A percentile compares a stretch with the other conserved stretches of the same genome.
Evolutionary conservation across 2,329 filamentous ascomycete species (phyloP).

Genomic region (Ceratocystis destructans): DNA sequence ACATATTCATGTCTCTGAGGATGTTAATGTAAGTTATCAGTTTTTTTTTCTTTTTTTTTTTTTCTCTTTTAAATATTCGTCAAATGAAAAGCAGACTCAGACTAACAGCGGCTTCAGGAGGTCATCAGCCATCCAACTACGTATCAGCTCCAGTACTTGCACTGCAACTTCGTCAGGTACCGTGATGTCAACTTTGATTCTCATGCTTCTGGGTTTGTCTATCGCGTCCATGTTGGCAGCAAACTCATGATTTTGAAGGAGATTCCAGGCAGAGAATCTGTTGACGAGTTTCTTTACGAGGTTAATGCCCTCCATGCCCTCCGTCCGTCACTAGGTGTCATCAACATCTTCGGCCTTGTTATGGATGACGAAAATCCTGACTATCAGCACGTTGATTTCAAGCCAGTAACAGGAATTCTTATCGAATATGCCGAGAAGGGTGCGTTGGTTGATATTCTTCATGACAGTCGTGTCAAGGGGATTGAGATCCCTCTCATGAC

Average conservation of each 20-base stretch:
- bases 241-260: conserved; percentile 85
- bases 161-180: conserved; percentile 52
- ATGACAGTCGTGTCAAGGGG: conserved; percentile 41
- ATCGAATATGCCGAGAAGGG: conserved; percentile 80
- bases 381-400: conserved; percentile 29
- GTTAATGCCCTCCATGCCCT: conserved; percentile 84
- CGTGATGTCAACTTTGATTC: conserved; percentile 70
- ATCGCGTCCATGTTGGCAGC: conserved; percentile 65
- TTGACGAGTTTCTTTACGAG: conserved; percentile 95
- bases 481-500: conserved; percentile 51
- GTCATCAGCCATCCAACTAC: conserved; percentile 74
- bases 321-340: conserved; percentile 59
- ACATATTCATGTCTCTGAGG: conserved; percentile 96
- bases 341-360: conserved; percentile 75
- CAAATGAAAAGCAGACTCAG: conserved; percentile 18
- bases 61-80: not conserved
- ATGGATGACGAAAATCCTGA: conserved; percentile 64
- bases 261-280: conserved; percentile 85
- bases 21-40: conserved; percentile 52
- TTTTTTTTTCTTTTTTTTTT: no score
- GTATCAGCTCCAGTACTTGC: conserved; percentile 59
- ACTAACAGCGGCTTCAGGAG: conserved; percentile 37
- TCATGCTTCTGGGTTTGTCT: conserved; percentile 94
- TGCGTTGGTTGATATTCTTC: conserved; percentile 80
- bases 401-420: conserved; percentile 71